These are phyloP conservation scores for Ophiocordyceps camponoti-leonardi DNA, from an alignment of 2,329 filamentous ascomycete genomes.

Conservation along the genomic window DNA sequence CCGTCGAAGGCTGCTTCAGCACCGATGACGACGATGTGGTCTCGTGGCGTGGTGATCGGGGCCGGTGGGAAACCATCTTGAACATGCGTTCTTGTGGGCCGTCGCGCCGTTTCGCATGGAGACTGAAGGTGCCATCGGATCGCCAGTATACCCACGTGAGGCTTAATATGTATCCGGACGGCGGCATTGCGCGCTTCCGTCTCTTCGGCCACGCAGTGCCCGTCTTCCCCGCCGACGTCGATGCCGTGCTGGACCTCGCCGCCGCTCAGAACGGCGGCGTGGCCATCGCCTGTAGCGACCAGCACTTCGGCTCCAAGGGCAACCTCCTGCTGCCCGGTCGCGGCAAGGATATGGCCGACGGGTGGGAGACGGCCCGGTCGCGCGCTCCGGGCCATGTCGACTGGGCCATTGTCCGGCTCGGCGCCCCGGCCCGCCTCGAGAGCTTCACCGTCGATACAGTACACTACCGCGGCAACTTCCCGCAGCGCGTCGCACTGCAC, in stretches of 20 bases:
- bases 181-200: constrained; percentile 65
- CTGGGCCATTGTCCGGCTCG: constrained; percentile 65
- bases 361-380: constrained; percentile 71
- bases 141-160: constrained; percentile 66
- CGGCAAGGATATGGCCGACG: constrained; percentile 74
- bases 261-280: constrained; percentile 66
- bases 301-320: constrained; percentile 70
- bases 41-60: constrained; percentile 39
- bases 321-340: constrained; percentile 66
- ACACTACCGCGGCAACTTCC: constrained; percentile 72
- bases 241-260: constrained; percentile 56
- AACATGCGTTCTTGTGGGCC: constrained; percentile 56
- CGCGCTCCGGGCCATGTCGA: constrained; percentile 56
- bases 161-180: constrained; percentile 73
- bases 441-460: constrained; percentile 63
- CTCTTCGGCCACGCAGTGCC: constrained; percentile 62
- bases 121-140: constrained; percentile 35
- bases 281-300: constrained; percentile 59
- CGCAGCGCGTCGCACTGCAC: constrained; percentile 56
- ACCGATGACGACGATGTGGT: constrained; percentile 45
- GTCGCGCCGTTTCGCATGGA: constrained; percentile 57
- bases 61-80: constrained; percentile 57
- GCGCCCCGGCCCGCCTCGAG: constrained; percentile 45
- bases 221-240: constrained; percentile 50
- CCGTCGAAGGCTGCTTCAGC: constrained; percentile 59